Percentiles rank a stretch among this genome's conserved stretches.
Evolutionary conservation across 495 filamentous ascomycete genomes (phyloP).

Genomic region (Aspergillus kassunensis): DNA sequence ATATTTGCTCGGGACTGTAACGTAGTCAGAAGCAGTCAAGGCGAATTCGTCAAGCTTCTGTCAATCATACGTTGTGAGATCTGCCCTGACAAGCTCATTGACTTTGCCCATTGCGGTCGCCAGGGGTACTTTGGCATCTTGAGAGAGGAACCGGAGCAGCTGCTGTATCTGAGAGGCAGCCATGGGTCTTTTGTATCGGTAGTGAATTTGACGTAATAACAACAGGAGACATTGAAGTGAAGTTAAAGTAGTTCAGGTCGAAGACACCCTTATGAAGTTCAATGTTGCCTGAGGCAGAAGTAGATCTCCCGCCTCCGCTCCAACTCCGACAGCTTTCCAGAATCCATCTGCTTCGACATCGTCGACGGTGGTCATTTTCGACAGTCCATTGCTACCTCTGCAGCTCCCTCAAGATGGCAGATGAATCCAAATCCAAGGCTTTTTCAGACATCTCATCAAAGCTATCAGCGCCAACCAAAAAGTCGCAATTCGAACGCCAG

Average conservation of each 20-base stretch:
- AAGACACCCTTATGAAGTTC: not conserved
- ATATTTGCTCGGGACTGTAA: constrained; percentile 55
- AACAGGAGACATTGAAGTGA: not conserved
- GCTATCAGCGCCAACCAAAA: constrained; percentile 74
- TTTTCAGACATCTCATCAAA: constrained; percentile 85
- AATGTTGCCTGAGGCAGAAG: constrained; percentile 17
- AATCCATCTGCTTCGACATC: not conserved
- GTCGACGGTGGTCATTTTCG: not conserved
- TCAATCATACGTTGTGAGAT: constrained; percentile 54
- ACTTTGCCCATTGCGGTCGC: constrained; percentile 60
- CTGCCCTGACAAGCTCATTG: constrained; percentile 60
- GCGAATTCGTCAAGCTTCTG: not conserved
- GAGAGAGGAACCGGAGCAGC: constrained; percentile 72
- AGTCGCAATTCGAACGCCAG: constrained; percentile 88
- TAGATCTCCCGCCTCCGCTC: constrained; percentile 14
- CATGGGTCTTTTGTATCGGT: constrained; percentile 19
- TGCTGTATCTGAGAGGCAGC: constrained; percentile 51
- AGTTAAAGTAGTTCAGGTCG: not conserved
- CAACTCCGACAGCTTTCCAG: constrained; percentile 5
- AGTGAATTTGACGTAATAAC: not conserved
- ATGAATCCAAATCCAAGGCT: constrained; percentile 48
- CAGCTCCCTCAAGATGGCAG: constrained; percentile 34
- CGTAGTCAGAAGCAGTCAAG: not conserved
- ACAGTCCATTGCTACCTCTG: constrained; percentile 20
- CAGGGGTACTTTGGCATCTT: constrained; percentile 63